These are phyloP conservation scores for Penstemon barbatus DNA, from an alignment of 257 asterid species.

Conservation along the genomic window DNA sequence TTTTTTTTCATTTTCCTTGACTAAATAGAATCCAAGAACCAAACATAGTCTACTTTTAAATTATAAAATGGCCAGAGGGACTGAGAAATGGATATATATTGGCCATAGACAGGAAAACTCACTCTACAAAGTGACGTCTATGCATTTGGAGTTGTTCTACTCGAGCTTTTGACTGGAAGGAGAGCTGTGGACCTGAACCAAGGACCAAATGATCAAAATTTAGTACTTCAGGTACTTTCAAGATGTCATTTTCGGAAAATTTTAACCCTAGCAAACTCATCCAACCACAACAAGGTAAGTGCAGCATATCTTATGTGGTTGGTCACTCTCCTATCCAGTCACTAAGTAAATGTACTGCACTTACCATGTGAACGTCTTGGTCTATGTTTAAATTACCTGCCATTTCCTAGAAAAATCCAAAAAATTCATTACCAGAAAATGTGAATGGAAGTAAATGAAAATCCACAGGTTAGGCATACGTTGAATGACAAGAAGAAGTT, in stretches of 20 bases:
- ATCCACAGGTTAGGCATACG: slow-evolving; percentile 71
- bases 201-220: slow-evolving; percentile 90
- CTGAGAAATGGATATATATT: slow-evolving; percentile 44
- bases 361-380: too few relatives aligned
- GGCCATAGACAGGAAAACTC: slow-evolving; percentile 93
- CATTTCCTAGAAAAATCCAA: slow-evolving; percentile 4
- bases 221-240: slow-evolving; percentile 75
- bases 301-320: too few relatives aligned
- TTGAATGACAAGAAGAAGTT: slow-evolving; percentile 84
- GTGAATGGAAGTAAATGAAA: slow-evolving; percentile 22
- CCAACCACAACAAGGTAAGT: too few relatives aligned
- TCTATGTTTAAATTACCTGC: too few relatives aligned
- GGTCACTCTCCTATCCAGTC: too few relatives aligned
- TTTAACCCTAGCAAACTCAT: too few relatives aligned
- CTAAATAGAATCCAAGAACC: slow-evolving; percentile 8
- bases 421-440: slow-evolving; percentile 21
- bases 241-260: not conserved
- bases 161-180: slow-evolving; percentile 96
- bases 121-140: slow-evolving; percentile 96
- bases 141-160: slow-evolving; percentile 95
- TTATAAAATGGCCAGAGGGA: slow-evolving; percentile 37
- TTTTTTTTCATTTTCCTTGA: too few relatives aligned
- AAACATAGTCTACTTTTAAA: slow-evolving; percentile 25
- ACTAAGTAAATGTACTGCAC: too few relatives aligned
- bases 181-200: slow-evolving; percentile 93